Percentiles rank a stretch among this genome's conserved stretches.
Conservation (phyloP, 2,329 filamentous ascomycete species). For the Penicillium sp. region DNA sequence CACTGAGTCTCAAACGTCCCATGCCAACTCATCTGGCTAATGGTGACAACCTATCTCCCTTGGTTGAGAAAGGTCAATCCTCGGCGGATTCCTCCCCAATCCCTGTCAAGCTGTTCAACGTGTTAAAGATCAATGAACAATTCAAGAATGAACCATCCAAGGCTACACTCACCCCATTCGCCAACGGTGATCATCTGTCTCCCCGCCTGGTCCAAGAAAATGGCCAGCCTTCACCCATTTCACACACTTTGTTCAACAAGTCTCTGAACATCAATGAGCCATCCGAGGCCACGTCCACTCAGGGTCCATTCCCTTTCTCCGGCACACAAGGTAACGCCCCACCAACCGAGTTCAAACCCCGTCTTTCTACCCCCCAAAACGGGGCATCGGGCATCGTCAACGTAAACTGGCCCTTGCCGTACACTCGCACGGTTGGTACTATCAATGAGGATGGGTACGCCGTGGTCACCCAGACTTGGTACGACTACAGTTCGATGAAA, state of each 20-base stretch:
- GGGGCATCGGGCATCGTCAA: not conserved
- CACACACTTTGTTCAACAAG: not conserved
- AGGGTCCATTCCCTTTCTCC: not conserved
- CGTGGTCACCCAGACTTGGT: not conserved
- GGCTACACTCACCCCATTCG: not conserved
- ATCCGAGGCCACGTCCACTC: not conserved
- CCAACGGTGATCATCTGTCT: not conserved
- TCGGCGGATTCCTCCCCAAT: too few relatives aligned
- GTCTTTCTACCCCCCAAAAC: too few relatives aligned
- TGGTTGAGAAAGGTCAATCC: not conserved
- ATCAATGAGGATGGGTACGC: not conserved
- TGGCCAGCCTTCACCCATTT: not conserved
- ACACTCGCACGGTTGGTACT: not conserved
- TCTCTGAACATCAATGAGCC: not conserved
- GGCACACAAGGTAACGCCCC: not conserved
- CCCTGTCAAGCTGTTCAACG: not conserved
- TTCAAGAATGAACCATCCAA: not conserved
- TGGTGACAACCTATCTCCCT: not conserved
- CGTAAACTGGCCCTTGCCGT: not conserved
- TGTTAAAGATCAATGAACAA: not conserved
- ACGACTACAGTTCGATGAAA: not conserved
- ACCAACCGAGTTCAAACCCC: not conserved
- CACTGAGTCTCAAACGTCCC: not conserved
- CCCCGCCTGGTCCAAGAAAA: not conserved
- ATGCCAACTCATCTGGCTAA: not conserved